These are phyloP conservation scores for Pelargonium cotyledonis DNA, from an alignment of 441 rosid species.

Conservation along the genomic window DNA sequence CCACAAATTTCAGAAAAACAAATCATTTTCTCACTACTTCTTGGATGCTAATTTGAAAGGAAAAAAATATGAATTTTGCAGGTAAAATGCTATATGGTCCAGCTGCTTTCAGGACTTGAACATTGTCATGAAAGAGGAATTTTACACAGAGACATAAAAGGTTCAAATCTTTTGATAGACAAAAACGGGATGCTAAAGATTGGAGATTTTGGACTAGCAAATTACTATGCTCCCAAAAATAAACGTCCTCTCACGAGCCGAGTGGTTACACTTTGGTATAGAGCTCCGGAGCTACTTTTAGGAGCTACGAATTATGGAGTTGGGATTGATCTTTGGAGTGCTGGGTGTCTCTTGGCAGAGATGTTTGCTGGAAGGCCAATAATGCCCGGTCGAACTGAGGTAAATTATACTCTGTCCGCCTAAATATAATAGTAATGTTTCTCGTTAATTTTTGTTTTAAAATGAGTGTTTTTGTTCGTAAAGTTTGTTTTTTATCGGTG, in stretches of 20 bases:
- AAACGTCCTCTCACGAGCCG: conserved; percentile 77
- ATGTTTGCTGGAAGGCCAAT: conserved; percentile 81
- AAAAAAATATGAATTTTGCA: conserved; percentile 15
- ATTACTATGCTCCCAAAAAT: conserved; percentile 53
- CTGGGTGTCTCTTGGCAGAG: conserved; percentile 93
- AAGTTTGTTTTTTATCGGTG: too few relatives aligned
- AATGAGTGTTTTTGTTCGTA: too few relatives aligned
- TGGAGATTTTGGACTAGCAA: conserved; percentile 89
- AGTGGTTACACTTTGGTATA: conserved; percentile 93
- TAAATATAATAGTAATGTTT: background rate
- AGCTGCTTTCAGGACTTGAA: conserved; percentile 73
- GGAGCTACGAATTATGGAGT: conserved; percentile 69
- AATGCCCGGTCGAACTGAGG: conserved; percentile 92
- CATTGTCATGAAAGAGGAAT: conserved; percentile 83
- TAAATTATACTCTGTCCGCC: conserved; percentile 13
- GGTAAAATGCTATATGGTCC: conserved; percentile 84
- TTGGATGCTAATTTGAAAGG: background rate
- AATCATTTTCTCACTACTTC: background rate
- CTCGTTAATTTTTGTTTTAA: too few relatives aligned
- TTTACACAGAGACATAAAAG: conserved; percentile 85
- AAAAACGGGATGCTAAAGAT: conserved; percentile 71
- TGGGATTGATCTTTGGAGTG: conserved; percentile 93
- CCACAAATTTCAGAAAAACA: background rate
- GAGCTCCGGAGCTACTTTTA: conserved; percentile 88
- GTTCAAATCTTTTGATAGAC: conserved; percentile 80